Evolutionary conservation across 352 stramenopile genomes (phyloP), one percentile per base, ranked within the genome.

Genomic region (Pythium periplocum): DNA sequence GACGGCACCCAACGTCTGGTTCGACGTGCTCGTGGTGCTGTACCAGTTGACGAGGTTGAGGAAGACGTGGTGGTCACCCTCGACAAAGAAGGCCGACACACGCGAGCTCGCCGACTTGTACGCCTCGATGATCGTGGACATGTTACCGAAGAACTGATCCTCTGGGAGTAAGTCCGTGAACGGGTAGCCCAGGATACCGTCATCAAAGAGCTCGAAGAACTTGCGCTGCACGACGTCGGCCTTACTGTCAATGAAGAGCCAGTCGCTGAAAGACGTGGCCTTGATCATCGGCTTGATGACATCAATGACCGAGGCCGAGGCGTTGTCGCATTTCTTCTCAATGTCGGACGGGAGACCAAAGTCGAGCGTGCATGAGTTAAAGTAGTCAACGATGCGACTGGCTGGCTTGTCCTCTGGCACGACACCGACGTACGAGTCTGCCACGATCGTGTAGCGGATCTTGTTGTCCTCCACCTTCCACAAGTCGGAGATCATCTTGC

Each of bases 241-340:
- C 64, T 78, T 84, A 42, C 72, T 84, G 68, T 85, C 68, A 7
- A 86, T 57, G 60, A 85, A 86, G 4, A 90, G 57, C 78, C 78
- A 90, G 48, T 85, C 62, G 47, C 64, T 70, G 31, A 51, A 62
- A 4, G 73, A 62, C 4, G 73, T 69, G 52, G 68, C 51, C 42
- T 80, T 53, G 53, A 87, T 71, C 60, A 87, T 76, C 9, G 63
- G 66, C 40, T 66, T 64, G 48, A 86, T 64, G 38, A 89, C 65
- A 35, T 87, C 67, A 0, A 55, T 57, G n/a, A 83, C 68, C 2
- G 64, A 75, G 45, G 75, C 55, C 5, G 59, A 64, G 45, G 73
- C 68, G 44, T 69, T 61, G 8, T 80, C 60, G 53, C 79, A 90
- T 36, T 69, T 64, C 30, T 69, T 61, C 55, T 68, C 64, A 30